Base-by-base conservation (phyloP, 805 yeast genomes). In the Lipomyces sp. region DNA sequence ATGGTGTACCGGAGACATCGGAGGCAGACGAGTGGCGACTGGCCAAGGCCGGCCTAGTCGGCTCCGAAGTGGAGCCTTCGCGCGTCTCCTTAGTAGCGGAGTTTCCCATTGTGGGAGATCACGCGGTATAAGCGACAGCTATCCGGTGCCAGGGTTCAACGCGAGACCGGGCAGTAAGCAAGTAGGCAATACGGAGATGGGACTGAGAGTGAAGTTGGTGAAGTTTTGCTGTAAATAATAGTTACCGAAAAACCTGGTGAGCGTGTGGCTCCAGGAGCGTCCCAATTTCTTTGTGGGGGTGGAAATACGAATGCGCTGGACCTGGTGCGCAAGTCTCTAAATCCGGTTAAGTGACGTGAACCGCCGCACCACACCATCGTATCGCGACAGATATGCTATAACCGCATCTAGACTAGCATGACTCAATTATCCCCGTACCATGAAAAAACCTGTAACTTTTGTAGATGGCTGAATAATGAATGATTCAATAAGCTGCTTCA, bases 31-130 rank as follows among this genome's bases (percentile, higher is more conserved):
- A 39, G 63, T 59, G 55, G 45, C 56, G 62, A 30, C 51, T 57
- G 34, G 32, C 24, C 5, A 56, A 32, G 35, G 34, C 39, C 6
- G 37, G 48, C 18, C 35, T 18, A 24, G 24, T 37, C 7, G 48
- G 57, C 54, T 8, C 57, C 34, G 37, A 42, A 30, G 58, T 4
- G 57, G 53, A 53, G 32, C 37, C 61, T 37, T 45, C 35, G 67
- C 72, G 67, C 54, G 65, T 59, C 60, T 74, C 76, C 45, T 73
- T 74, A 45, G 74, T 73, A 54, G 68, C 68, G 51, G 73, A 69
- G 69, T 74, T 75, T 48, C 77, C 77, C 77, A 74, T 75, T n/a
- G 5, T 32, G 58, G 53, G 50, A 30, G 59, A 63, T 37, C 35
- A 42, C 45, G 50, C 33, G 42, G 24, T 50, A 33, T 34, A 30